These are phyloP conservation scores for Artomyces pyxidatus DNA, from an alignment of 768 basidiomycete species.

Conservation along the genomic window DNA sequence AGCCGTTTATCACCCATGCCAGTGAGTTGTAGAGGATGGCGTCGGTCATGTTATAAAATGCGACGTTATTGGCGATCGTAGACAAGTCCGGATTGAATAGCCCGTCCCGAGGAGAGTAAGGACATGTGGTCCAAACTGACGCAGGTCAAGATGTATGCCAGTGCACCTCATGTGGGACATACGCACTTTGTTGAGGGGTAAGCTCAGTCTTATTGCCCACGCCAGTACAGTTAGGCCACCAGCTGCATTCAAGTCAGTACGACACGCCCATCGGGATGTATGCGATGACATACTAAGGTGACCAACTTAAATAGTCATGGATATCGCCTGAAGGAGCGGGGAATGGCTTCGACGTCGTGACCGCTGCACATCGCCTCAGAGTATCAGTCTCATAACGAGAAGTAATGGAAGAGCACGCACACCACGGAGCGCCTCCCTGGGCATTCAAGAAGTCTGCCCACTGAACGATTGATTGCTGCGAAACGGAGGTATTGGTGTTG, in stretches of 20 bases:
- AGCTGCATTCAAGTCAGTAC: slow-evolving; percentile 4
- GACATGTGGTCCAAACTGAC: slow-evolving; percentile 21
- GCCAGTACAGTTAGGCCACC: slow-evolving; percentile 23
- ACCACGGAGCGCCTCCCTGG: slow-evolving; percentile 16
- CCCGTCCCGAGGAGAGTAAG: slow-evolving; percentile 24
- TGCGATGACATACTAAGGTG: slow-evolving; percentile 10
- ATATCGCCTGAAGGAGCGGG: slow-evolving; percentile 1
- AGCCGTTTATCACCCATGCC: slow-evolving; percentile 23
- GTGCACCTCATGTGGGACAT: neutral
- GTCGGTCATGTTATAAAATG: slow-evolving; percentile 22
- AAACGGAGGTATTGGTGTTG: slow-evolving; percentile 5
- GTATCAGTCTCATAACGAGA: neutral
- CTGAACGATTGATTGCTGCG: slow-evolving; percentile 12
- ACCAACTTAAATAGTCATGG: slow-evolving; percentile 15
- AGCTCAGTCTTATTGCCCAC: slow-evolving; percentile 25
- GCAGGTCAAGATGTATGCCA: neutral
- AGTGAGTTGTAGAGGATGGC: slow-evolving; percentile 26
- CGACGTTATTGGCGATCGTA: slow-evolving; percentile 21
- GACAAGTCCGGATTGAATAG: slow-evolving; percentile 25
- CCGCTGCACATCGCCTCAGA: neutral
- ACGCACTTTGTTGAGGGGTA: slow-evolving; percentile 21
- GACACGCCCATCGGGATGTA: neutral
- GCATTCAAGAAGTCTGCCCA: slow-evolving; percentile 13
- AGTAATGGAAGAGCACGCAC: slow-evolving; percentile 1
- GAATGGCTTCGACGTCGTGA: slow-evolving; percentile 13